phyloP scores from a whole-genome alignment of 2,329 filamentous ascomycete genomes.

The Curvularia eragrostidis region DNA sequence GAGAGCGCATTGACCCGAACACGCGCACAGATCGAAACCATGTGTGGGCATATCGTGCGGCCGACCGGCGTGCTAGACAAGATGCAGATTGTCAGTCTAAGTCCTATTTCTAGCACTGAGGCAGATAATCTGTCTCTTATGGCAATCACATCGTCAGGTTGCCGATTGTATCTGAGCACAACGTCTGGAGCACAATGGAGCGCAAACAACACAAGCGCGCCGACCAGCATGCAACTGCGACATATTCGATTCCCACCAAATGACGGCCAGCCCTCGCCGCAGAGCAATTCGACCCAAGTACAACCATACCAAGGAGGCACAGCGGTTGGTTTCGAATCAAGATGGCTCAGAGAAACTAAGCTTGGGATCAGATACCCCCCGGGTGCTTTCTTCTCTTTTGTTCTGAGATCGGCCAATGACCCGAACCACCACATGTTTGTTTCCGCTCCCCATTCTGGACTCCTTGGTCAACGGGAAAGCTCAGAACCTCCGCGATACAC shows the following conservation, averaged over 20 bases:
- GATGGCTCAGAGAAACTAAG: slow-evolving; percentile 47
- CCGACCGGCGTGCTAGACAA: slow-evolving; percentile 71
- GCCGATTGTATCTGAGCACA: slow-evolving; percentile 89
- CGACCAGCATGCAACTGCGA: slow-evolving; percentile 96
- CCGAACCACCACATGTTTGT: slow-evolving; percentile 77
- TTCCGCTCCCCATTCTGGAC: slow-evolving; percentile 84
- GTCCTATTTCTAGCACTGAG: slow-evolving; percentile 79
- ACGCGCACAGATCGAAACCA: slow-evolving; percentile 62
- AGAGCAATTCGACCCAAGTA: slow-evolving; percentile 36
- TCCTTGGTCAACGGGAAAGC: slow-evolving; percentile 69
- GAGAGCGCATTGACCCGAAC: slow-evolving; percentile 63
- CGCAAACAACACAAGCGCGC: slow-evolving; percentile 68
- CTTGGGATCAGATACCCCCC: slow-evolving; percentile 73
- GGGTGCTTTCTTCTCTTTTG: slow-evolving; percentile 89
- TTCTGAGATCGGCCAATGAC: slow-evolving; percentile 66
- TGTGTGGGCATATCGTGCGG: slow-evolving; percentile 85
- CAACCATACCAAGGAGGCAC: slow-evolving; percentile 39
- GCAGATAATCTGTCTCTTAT: slow-evolving; percentile 86
- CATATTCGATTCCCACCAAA: slow-evolving; percentile 92
- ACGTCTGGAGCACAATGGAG: slow-evolving; percentile 73
- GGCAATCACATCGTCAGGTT: slow-evolving; percentile 88
- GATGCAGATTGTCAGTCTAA: slow-evolving; percentile 81
- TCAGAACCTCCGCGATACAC: slow-evolving; percentile 67
- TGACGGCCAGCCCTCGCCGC: slow-evolving; percentile 29
- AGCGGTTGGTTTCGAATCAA: slow-evolving; percentile 39